Base-by-base conservation (phyloP, 768 basidiomycete species). In the Leucogyrophana mollusca region DNA sequence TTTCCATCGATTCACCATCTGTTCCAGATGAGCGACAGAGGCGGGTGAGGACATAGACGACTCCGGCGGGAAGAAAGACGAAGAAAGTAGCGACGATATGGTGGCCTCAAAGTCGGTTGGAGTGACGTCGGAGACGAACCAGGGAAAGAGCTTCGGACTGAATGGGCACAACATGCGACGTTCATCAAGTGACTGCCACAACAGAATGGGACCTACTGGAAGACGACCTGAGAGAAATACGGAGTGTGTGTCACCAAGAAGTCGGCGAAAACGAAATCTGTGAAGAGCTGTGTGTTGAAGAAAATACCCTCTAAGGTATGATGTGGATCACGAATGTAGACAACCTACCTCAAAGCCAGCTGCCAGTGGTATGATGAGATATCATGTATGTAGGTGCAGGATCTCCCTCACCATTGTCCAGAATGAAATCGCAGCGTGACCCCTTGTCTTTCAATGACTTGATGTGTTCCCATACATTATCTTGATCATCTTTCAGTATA, bases 111-210 rank as follows among this genome's bases (percentile, higher is more conserved):
- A 96, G 64, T 99, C 95, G 20, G 75, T 69, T 1, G 95, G 94
- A 4, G 90, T 88, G 21, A 94, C 93, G 62, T 96, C 92, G 9
- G 90, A 93, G 37, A 97, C 94, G 61, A 98, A 99, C 94, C 95
- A 99, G 0, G 94, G 94, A 42, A 97, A 87, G 8, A 88, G 71
- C 64, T 99, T 97, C 0, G 94, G 90, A 68, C 94, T 95, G 50
- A 3, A 14, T 45, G 16, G 37, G 34, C 32, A 17, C 38, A 41
- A 9, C 14, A 41, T 24, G 23, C 40, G 21, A n/a, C n/a, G n/a
- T n/a, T 17, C 6, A 22, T 51, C 43, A 42, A 33, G 20, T 10
- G 34, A 13, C 4, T n/a, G 32, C 36, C 18, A n/a, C 27, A 17
- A 7, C 36, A 37, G 21, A 30, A 30, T 13, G 13, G 27, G 34